These are phyloP conservation scores for Gamsiella multidivaricata DNA, from an alignment of 192 early-diverging fungal genomes.

Conservation along the genomic window DNA sequence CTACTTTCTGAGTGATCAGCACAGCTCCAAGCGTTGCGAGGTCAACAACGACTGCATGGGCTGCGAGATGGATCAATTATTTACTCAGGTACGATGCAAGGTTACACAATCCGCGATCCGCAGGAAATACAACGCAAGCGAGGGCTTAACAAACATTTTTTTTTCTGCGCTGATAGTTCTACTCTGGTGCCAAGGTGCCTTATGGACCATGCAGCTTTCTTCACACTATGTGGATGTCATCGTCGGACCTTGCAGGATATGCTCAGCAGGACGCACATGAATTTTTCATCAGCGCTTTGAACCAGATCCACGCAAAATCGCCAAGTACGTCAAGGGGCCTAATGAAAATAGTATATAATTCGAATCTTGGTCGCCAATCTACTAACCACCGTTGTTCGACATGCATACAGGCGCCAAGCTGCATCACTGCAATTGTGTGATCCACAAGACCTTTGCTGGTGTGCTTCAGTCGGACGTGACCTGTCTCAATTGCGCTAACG, in stretches of 20 bases:
- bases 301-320: slow-evolving; percentile 83
- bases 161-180: slow-evolving; percentile 59
- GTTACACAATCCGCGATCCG: no score
- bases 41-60: slow-evolving; percentile 82
- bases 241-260: slow-evolving; percentile 89
- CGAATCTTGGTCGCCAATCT: no score
- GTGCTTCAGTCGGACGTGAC: slow-evolving; percentile 91
- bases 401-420: slow-evolving; percentile 36
- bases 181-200: slow-evolving; percentile 74
- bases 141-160: not conserved
- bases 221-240: slow-evolving; percentile 90
- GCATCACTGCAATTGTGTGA: slow-evolving; percentile 80
- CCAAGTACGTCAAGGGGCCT: slow-evolving; percentile 47
- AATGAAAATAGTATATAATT: no score
- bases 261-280: slow-evolving; percentile 98
- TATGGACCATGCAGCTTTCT: slow-evolving; percentile 88
- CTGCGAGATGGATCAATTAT: slow-evolving; percentile 90
- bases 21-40: slow-evolving; percentile 75
- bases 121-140: no score
- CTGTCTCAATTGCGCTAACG: slow-evolving; percentile 80
- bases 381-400: no score
- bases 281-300: slow-evolving; percentile 91
- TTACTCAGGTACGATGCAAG: slow-evolving; percentile 79
- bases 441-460: slow-evolving; percentile 93
- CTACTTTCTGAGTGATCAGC: slow-evolving; percentile 93